A percentile compares a stretch with the other conserved stretches of the same genome.
These are phyloP conservation scores for Alternaria dauci DNA, from an alignment of 2,329 filamentous ascomycete species.

Conservation along the genomic window DNA sequence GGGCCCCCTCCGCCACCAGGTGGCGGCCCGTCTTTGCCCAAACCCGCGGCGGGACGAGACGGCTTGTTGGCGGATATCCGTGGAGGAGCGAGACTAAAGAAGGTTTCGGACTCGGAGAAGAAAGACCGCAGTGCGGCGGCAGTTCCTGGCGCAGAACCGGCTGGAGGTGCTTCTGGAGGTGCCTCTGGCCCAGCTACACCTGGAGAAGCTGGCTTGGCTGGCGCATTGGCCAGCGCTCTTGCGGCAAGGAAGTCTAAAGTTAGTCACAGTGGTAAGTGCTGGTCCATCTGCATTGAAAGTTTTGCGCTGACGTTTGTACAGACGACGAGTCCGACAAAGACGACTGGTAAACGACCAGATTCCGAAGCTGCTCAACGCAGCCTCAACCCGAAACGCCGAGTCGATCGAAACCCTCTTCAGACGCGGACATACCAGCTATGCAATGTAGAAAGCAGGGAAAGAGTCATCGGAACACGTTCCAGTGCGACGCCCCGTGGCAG, in stretches of 20 bases:
- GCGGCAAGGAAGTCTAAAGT: conserved; percentile 92
- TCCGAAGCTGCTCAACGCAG: background rate
- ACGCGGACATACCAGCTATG: background rate
- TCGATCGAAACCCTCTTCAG: background rate
- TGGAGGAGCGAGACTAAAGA: conserved; percentile 71
- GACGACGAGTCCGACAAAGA: conserved; percentile 81
- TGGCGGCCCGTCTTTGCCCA: conserved; percentile 39
- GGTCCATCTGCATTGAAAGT: conserved; percentile 2
- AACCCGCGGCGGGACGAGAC: conserved; percentile 59
- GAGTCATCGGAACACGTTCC: background rate
- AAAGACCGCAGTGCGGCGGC: conserved; percentile 73
- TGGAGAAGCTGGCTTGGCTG: conserved; percentile 53
- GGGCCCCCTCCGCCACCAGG: conserved; percentile 43
- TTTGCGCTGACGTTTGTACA: conserved; percentile 51
- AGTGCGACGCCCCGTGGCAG: background rate
- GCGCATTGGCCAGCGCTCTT: conserved; percentile 78
- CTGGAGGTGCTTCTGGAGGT: conserved; percentile 61
- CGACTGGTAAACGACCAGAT: conserved; percentile 65
- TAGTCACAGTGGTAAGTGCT: conserved; percentile 81
- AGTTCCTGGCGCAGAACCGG: conserved; percentile 60
- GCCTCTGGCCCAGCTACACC: conserved; percentile 37
- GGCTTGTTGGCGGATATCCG: conserved; percentile 77
- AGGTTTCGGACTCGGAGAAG: conserved; percentile 75
- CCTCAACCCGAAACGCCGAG: background rate
- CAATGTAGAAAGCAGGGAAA: background rate